Base-by-base conservation (phyloP, 1,284 basidiomycete species). In the Phellinidium pouzarii region DNA sequence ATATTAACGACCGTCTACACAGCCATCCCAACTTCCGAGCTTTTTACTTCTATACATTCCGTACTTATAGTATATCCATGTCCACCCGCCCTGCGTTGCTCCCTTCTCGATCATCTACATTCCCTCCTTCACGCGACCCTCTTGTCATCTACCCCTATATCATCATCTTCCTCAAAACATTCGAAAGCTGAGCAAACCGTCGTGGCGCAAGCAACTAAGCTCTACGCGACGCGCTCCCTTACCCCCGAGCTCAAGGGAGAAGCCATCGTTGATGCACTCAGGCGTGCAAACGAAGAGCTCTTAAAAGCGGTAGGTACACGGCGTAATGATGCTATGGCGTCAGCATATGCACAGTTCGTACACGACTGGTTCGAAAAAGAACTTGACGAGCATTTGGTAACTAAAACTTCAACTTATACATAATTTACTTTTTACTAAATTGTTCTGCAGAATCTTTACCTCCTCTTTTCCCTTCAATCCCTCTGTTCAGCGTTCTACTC, bases 1-100 rank as follows among this genome's bases (percentile, higher is more conserved):
- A 12, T 25, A 17, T 29, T 54, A 29, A 50, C 38, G 22, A 41
- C 1, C 53, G 52, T 46, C 34, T 44, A 49, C 52, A 27, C 61
- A 87, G 85, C 80, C 3, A 59, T 82, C 23, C 78, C 81, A 19
- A 78, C 69, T 58, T 65, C 79, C 26, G 75, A 77, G 46, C 69
- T 89, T 47, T 87, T 87, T 64, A 65, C 65, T 44, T 67, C 76
- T 25, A 65, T 89, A 40, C 75, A 81, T 59, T 62, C 62, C 4
- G 68, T 82, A 52, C 71, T 89, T 56, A 68, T 66, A 42, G 66
- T 67, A 2, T 82, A 80, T 61, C 85, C 82, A 22, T 77, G 73
- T 9, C 73, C 77, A 34, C 65, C 63, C 31, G 57, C 62, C 29
- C 68, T 85, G 48, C 75, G 77, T 54, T 60, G 64, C 44, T 59